These are phyloP conservation scores for Cicer judaicum DNA, from an alignment of 306 rosid genomes.

Conservation along the genomic window DNA sequence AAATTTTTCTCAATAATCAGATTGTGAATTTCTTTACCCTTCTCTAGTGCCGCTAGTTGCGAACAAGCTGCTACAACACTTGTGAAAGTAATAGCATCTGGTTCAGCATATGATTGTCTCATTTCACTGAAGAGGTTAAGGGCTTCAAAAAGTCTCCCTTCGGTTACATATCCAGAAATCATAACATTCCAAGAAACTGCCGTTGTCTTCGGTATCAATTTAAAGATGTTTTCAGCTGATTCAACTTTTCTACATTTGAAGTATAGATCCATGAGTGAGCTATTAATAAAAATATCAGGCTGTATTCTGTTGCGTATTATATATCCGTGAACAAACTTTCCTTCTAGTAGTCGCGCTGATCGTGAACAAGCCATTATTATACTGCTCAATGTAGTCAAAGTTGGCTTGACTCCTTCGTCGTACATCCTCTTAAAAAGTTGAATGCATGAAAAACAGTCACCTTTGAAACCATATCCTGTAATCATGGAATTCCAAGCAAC, in stretches of 20 bases:
- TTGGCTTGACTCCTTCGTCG: constrained; percentile 60
- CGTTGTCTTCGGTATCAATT: constrained; percentile 52
- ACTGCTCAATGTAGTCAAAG: constrained; percentile 69
- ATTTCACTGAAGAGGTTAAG: constrained; percentile 59
- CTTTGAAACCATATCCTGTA: constrained; percentile 64
- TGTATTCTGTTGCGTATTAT: constrained; percentile 59
- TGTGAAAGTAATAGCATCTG: constrained; percentile 73
- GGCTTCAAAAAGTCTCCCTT: constrained; percentile 67
- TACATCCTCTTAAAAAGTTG: constrained; percentile 70
- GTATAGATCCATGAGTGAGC: constrained; percentile 72
- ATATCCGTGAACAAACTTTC: constrained; percentile 71
- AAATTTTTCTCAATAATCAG: constrained; percentile 54
- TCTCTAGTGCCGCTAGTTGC: constrained; percentile 73
- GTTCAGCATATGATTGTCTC: constrained; percentile 57
- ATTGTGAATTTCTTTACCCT: constrained; percentile 78
- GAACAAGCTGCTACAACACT: constrained; percentile 79
- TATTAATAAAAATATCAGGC: constrained; percentile 60
- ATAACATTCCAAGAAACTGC: constrained; percentile 74
- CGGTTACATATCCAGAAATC: constrained; percentile 72
- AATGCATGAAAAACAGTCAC: constrained; percentile 71
- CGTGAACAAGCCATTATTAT: constrained; percentile 67
- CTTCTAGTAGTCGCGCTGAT: constrained; percentile 59
- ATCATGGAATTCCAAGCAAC: constrained; percentile 87
- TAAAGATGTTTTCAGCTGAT: constrained; percentile 65
- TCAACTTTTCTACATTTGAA: constrained; percentile 69